Evolutionary conservation across 768 basidiomycete species (phyloP), one percentile per base, ranked within the genome.

Genomic region (Leccinellum albellum): DNA sequence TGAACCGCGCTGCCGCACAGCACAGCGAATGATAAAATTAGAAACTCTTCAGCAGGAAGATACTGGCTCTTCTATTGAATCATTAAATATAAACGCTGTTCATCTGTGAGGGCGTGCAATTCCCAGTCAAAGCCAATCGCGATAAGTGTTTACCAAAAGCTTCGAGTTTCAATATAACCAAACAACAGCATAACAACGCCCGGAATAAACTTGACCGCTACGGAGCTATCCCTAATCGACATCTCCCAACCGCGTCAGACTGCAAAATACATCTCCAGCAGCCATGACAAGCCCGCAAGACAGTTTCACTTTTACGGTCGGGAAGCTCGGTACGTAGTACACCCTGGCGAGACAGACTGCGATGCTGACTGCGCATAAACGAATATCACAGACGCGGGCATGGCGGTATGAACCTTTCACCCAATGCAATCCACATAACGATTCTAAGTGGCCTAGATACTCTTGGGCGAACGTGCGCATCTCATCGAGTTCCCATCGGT

Each of bases 401-500:
- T 94, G 93, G 93, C 94, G 71, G 94, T 94, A 77, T 66, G 76
- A 62, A 6, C 33, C 8, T 35, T 17, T 37, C 35, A 37, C 17
- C 17, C 35, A 37, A 9, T 37, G 7, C 17, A 7, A 17, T 17
- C 17, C 35, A 37, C 7, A 17, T 37, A 17, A 7, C 17, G 17
- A 35, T 35, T 17, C 17, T 17, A 15, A 33, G 21, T 13, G 40
- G 17, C 12, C 44, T 21, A 94, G 93, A 95, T 97, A 62, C 82
- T 96, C 2, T 81, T 98, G 14, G 94, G 96, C 15, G 93, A 92
- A 71, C 84, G 93, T 44, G 95, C 95, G 17, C 96, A 98, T 68
- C 81, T 98, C 33, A 96, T 99, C 65, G 96, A 99, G 73, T 99
- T 98, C 72, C 97, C 97, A 1, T 98, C 97, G 0, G 80, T 99